Evolutionary conservation across 441 rosid species (phyloP), one percentile per base, ranked within the genome.

Genomic region (Pelargonium fulgidum): DNA sequence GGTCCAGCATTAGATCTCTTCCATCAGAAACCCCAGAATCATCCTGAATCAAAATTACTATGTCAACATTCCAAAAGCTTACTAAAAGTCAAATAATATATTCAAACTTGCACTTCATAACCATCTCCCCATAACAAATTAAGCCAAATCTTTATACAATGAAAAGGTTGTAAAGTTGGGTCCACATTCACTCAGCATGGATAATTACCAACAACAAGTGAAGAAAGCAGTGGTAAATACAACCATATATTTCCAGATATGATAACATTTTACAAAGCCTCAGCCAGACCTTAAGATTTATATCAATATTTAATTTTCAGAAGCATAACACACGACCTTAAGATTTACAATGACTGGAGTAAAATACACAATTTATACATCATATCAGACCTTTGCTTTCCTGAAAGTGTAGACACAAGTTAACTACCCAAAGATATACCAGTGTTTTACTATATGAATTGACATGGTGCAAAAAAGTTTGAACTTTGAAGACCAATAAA

Each of bases 1-100:
- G 84, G 56, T 88, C 95, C 7, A 78, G 68, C 87, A 92, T 82
- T 77, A 95, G 82, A 81, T 92, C 93, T 66, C 84, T 82, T 63
- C 82, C 81, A 47, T 48, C 33, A 33, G 80, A 78, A 67, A 72
- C 79, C 61, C 69, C 77, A 58, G 69, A 39, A 62, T 77, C 76
- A 61, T 76, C 87, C 91, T 86, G 80, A 81, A 79, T 69, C 63
- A 72, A 48, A 54, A 63, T 70, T 7, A 63, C 50, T 56, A 68
- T 64, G 42, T 56, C 42, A 72, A 71, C 70, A 75, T 61, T 67
- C 65, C 66, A 75, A 67, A 20, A 67, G 66, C 13, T 3, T 36
- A 70, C 42, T 48, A 66, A 39, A 67, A 67, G 16, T 11, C 14
- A 66, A 66, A 16, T 20, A 44, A 65, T 68, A 64, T 54, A 73